Percentiles rank a stretch among this genome's conserved stretches.
phyloP scores from a whole-genome alignment of 2,329 filamentous ascomycete genomes.

The Diplodia seriata region DNA sequence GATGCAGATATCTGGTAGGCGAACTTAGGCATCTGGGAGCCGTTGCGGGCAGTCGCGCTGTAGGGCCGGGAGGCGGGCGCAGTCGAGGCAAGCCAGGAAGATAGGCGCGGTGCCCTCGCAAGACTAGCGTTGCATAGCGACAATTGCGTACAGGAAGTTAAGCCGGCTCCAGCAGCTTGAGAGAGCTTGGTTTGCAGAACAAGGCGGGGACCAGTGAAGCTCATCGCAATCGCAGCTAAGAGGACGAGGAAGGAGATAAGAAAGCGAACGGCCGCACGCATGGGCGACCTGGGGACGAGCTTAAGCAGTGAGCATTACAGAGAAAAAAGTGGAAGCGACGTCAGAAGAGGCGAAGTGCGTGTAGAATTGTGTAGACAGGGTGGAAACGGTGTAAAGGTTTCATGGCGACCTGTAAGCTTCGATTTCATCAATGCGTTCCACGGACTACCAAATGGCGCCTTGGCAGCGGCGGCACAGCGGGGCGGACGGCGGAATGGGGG shows the following conservation, averaged over 20 bases:
- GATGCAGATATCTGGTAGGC: slow-evolving; percentile 50
- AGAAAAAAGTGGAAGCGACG: slow-evolving; percentile 1
- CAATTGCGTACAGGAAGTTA: slow-evolving; percentile 26
- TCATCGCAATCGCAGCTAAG: slow-evolving; percentile 32
- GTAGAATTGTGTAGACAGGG: neutral
- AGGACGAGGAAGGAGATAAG: slow-evolving; percentile 32
- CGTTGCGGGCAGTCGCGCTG: slow-evolving; percentile 25
- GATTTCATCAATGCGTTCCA: neutral
- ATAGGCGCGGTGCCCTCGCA: neutral
- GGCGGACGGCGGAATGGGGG: slow-evolving; percentile 13
- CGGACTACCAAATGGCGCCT: neutral
- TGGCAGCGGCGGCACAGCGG: slow-evolving; percentile 4
- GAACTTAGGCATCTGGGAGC: slow-evolving; percentile 38
- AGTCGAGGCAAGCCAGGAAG: slow-evolving; percentile 10
- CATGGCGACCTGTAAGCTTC: neutral
- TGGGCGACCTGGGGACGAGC: slow-evolving; percentile 19
- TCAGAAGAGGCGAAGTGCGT: neutral
- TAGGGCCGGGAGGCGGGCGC: slow-evolving; percentile 8
- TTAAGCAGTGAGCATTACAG: slow-evolving; percentile 30
- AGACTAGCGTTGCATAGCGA: slow-evolving; percentile 21
- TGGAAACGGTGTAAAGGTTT: neutral
- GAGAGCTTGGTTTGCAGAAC: slow-evolving; percentile 27
- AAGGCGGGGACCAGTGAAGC: slow-evolving; percentile 30
- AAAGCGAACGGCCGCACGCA: slow-evolving; percentile 31
- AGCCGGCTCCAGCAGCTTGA: slow-evolving; percentile 27